These are phyloP conservation scores for Pholiota microspora DNA, from an alignment of 768 basidiomycete species.

Conservation along the genomic window DNA sequence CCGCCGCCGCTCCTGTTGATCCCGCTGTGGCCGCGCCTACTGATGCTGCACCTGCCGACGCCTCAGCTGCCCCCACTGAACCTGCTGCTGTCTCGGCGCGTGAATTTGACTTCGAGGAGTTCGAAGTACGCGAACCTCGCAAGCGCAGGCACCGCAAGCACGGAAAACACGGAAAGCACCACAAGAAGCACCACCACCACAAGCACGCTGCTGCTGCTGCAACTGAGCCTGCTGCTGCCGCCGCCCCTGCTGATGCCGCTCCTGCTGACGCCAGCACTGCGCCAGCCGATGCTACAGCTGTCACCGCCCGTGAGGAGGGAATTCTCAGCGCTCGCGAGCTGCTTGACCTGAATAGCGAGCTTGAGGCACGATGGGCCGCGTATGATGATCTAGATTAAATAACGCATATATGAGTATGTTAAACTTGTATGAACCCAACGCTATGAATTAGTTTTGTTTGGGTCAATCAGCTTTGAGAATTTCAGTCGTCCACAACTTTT, in stretches of 20 bases:
- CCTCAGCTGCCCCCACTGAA: not conserved
- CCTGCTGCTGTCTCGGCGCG: not conserved
- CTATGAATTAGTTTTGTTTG: not conserved
- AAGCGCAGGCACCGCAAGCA: too few relatives aligned
- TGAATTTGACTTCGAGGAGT: conserved; percentile 1
- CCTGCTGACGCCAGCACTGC: conserved; percentile 6
- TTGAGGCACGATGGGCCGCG: conserved; percentile 7
- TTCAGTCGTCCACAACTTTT: too few relatives aligned
- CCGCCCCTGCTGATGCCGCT: conserved; percentile 1
- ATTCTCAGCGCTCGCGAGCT: conserved; percentile 8
- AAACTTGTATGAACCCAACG: too few relatives aligned
- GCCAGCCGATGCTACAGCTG: too few relatives aligned
- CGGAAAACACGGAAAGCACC: too few relatives aligned
- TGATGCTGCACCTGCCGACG: not conserved
- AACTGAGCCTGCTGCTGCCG: not conserved
- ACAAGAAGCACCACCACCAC: too few relatives aligned
- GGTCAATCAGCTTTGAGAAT: too few relatives aligned
- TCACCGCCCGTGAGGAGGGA: conserved; percentile 1
- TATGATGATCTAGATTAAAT: not conserved
- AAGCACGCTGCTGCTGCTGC: conserved; percentile 4
- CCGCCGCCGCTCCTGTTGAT: not conserved
- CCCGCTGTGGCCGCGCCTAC: not conserved
- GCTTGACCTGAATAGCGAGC: conserved; percentile 7
- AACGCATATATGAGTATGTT: too few relatives aligned
- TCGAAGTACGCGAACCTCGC: not conserved